A percentile compares a stretch with the other conserved stretches of the same genome.
Evolutionary conservation across 2,329 filamentous ascomycete species (phyloP).

Genomic region (Trichoderma sp.): DNA sequence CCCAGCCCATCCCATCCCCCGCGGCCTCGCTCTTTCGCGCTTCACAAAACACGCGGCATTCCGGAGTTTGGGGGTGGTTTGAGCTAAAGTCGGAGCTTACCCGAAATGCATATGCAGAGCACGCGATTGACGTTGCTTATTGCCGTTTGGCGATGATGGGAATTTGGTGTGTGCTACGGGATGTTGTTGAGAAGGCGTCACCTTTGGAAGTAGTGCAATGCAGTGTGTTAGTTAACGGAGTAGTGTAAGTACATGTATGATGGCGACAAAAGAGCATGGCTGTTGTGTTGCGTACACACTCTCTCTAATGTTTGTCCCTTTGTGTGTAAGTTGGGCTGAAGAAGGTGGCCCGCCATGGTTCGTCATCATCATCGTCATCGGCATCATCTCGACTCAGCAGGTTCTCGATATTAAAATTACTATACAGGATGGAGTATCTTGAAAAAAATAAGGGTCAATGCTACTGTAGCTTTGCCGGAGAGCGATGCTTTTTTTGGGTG

Average conservation of each 20-base stretch:
- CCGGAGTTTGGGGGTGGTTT: background rate
- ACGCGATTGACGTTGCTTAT: constrained; percentile 8
- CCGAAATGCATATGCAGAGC: constrained; percentile 12
- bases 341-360: background rate
- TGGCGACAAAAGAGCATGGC: background rate
- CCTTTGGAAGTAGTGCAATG: background rate
- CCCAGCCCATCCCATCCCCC: background rate
- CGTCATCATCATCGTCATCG: background rate
- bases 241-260: background rate
- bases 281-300: background rate
- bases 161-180: background rate
- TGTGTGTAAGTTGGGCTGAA: background rate
- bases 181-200: background rate
- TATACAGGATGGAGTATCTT: background rate
- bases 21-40: constrained; percentile 10
- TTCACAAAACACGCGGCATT: background rate
- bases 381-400: background rate
- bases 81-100: constrained; percentile 9
- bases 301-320: background rate
- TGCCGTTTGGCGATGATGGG: background rate
- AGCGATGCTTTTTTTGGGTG: background rate
- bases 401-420: background rate
- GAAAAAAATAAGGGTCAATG: background rate
- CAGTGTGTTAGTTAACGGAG: background rate
- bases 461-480: background rate